Evolutionary conservation across 2,329 filamentous ascomycete species (phyloP).

Genomic region (Aspergillus ochraceus): DNA sequence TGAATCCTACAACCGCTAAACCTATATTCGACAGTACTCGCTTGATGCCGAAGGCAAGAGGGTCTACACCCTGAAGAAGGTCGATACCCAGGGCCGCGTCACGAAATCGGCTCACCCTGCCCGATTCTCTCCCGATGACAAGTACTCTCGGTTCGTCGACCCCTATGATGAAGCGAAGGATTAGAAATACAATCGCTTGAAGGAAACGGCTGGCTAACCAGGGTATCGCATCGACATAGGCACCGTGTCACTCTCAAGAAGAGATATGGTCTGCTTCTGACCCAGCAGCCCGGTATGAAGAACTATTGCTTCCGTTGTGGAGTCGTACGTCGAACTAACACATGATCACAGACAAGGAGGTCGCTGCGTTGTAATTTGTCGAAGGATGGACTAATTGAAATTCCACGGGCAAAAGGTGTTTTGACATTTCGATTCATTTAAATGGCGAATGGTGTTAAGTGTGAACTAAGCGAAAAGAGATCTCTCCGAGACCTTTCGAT

Average conservation of each 20-base stretch:
- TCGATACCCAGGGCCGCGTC: conserved; percentile 66
- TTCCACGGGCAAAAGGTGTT: conserved; percentile 28
- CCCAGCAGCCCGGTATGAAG: conserved; percentile 63
- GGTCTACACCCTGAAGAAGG: conserved; percentile 93
- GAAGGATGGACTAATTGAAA: conserved; percentile 13
- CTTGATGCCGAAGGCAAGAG: conserved; percentile 80
- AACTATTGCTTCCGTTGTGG: background rate
- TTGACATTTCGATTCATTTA: conserved; percentile 14
- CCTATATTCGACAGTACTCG: conserved; percentile 50
- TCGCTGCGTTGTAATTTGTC: conserved; percentile 31
- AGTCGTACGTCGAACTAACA: conserved; percentile 8
- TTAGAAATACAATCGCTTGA: conserved; percentile 1
- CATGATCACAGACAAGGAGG: conserved; percentile 26
- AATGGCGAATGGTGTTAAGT: conserved; percentile 43
- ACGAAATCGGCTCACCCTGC: conserved; percentile 96
- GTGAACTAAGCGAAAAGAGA: conserved; percentile 26
- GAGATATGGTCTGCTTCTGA: conserved; percentile 83
- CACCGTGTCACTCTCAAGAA: conserved; percentile 95
- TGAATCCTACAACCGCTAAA: conserved; percentile 5
- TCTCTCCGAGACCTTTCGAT: conserved; percentile 15
- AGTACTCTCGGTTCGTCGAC: conserved; percentile 72
- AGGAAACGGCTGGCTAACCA: conserved; percentile 8
- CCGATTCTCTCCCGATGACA: conserved; percentile 96
- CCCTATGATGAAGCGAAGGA: background rate
- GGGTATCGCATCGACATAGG: conserved; percentile 43